phyloP scores from a whole-genome alignment of 1,284 basidiomycete genomes.

The Ustilago xerochloae region DNA sequence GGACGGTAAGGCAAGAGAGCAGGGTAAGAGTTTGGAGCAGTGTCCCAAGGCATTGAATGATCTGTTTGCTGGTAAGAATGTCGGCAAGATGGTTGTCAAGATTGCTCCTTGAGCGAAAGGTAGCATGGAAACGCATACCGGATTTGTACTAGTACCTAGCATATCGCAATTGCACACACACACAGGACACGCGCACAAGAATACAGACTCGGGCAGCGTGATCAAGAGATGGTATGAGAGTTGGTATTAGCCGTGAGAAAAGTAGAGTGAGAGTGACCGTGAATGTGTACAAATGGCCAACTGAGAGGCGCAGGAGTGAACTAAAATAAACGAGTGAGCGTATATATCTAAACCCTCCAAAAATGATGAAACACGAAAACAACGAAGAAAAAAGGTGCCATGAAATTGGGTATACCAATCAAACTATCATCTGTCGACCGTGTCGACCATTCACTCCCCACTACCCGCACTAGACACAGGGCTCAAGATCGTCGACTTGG shows the following conservation, averaged over 20 bases:
- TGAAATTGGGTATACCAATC: no score
- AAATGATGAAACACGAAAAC: background rate
- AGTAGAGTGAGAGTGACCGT: background rate
- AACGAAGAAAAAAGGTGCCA: background rate
- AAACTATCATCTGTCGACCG: background rate
- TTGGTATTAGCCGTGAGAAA: background rate
- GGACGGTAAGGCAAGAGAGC: constrained; percentile 18
- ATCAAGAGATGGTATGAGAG: background rate
- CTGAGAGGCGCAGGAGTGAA: background rate
- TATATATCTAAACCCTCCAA: background rate
- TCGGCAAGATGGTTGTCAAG: constrained; percentile 57
- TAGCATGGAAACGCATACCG: background rate
- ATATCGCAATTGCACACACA: constrained; percentile 1
- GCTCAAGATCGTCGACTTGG: constrained; percentile 40
- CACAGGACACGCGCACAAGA: no score
- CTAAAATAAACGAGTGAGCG: background rate
- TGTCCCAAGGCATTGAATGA: constrained; percentile 50
- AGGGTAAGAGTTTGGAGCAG: constrained; percentile 28
- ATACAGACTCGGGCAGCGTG: no score
- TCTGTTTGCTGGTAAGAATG: constrained; percentile 56
- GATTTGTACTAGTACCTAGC: background rate
- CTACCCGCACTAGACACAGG: constrained; percentile 38
- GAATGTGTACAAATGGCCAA: background rate
- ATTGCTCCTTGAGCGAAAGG: constrained; percentile 26
- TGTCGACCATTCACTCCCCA: constrained; percentile 11